These are phyloP conservation scores for Blastobotrys capitulatus DNA, from an alignment of 1,139 yeast species.

Conservation along the genomic window DNA sequence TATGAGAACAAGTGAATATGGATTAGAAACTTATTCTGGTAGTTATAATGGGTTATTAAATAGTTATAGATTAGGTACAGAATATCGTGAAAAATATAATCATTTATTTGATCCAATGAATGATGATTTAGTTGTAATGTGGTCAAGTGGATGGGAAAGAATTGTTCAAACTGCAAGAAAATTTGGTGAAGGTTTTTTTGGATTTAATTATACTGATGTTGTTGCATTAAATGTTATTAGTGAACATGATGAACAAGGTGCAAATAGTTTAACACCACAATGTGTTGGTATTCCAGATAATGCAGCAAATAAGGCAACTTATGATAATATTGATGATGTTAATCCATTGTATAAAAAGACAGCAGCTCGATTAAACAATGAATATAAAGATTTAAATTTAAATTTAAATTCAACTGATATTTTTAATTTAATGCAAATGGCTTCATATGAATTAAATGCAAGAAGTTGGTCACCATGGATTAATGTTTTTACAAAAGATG, in stretches of 20 bases:
- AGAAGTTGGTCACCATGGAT: slow-evolving; percentile 47
- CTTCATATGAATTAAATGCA: slow-evolving; percentile 50
- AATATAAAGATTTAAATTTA: slow-evolving; percentile 8
- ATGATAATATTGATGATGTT: slow-evolving; percentile 3
- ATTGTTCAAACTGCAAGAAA: slow-evolving; percentile 37
- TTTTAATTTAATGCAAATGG: slow-evolving; percentile 41
- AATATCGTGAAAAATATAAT: slow-evolving; percentile 34
- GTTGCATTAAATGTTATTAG: slow-evolving; percentile 36
- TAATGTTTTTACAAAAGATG: slow-evolving; percentile 46
- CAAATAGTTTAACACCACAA: slow-evolving; percentile 38
- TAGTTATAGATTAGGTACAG: slow-evolving; percentile 31
- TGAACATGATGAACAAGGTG: slow-evolving; percentile 38
- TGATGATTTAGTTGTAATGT: slow-evolving; percentile 34
- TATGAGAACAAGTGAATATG: slow-evolving; percentile 24
- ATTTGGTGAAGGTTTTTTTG: slow-evolving; percentile 41
- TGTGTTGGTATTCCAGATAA: slow-evolving; percentile 14
- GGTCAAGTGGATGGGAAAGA: slow-evolving; percentile 38
- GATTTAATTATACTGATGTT: slow-evolving; percentile 33
- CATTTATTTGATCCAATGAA: slow-evolving; percentile 37
- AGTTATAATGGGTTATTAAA: slow-evolving; percentile 34
- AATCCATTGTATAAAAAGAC: slow-evolving; percentile 38
- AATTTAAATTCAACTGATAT: slow-evolving; percentile 37
- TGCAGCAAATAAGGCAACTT: slow-evolving; percentile 23
- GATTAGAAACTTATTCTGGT: slow-evolving; percentile 32
- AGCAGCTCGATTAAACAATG: slow-evolving; percentile 22